These are phyloP conservation scores for Corynascus novoguineensis DNA, from an alignment of 495 filamentous ascomycete genomes.

Conservation along the genomic window DNA sequence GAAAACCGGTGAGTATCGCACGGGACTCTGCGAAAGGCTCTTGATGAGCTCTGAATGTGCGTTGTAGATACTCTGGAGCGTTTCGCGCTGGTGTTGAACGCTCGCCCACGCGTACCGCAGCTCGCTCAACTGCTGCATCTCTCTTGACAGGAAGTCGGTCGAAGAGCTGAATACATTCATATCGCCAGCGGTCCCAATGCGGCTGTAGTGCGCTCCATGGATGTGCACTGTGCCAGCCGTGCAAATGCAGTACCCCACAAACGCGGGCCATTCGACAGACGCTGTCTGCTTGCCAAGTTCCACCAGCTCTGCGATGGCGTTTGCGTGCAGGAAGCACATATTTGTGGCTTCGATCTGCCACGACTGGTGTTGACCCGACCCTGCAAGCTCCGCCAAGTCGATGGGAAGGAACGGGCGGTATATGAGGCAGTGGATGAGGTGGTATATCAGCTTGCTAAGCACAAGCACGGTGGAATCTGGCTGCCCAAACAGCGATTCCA, in stretches of 20 bases:
- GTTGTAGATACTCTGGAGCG: conserved; percentile 64
- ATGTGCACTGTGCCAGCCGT: conserved; percentile 81
- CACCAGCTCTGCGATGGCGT: conserved; percentile 77
- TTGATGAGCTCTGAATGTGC: conserved; percentile 71
- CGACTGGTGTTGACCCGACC: conserved; percentile 75
- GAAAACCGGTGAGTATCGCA: conserved; percentile 69
- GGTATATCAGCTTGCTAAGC: conserved; percentile 77
- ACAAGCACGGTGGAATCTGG: conserved; percentile 71
- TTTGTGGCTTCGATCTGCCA: conserved; percentile 89
- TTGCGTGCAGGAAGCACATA: conserved; percentile 79
- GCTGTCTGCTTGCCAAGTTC: conserved; percentile 62
- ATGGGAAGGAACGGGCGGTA: conserved; percentile 82
- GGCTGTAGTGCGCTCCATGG: conserved; percentile 72
- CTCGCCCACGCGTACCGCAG: conserved; percentile 68
- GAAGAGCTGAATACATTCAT: conserved; percentile 47
- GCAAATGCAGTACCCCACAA: conserved; percentile 75
- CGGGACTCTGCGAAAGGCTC: conserved; percentile 51
- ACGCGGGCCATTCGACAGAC: conserved; percentile 73
- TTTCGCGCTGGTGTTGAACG: conserved; percentile 72
- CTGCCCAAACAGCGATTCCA: conserved; percentile 69
- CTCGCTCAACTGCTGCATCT: conserved; percentile 72
- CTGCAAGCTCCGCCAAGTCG: conserved; percentile 69
- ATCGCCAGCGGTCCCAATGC: conserved; percentile 57
- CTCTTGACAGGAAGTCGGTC: conserved; percentile 65
- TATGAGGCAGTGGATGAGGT: conserved; percentile 76